These are phyloP conservation scores for Gynandropsis gynandra DNA, from an alignment of 345 rosid species.

Conservation along the genomic window DNA sequence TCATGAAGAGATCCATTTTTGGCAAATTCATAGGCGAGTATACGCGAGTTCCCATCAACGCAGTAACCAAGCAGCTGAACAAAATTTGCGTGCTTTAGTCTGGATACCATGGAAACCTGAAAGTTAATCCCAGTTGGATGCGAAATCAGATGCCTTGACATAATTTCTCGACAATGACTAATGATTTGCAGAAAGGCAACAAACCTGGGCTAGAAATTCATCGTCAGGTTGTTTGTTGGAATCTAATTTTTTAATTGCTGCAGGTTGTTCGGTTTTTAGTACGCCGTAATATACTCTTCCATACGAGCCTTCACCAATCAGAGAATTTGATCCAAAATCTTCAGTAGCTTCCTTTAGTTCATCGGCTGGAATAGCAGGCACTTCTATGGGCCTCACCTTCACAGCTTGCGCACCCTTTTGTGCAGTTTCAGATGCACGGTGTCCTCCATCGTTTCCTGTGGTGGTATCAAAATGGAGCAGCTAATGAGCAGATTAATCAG, in stretches of 20 bases:
- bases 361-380: slow-evolving; percentile 42
- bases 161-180: neutral
- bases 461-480: neutral
- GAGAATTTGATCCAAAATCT: slow-evolving; percentile 42
- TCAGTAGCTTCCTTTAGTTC: slow-evolving; percentile 59
- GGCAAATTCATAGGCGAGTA: slow-evolving; percentile 78
- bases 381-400: slow-evolving; percentile 68
- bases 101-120: slow-evolving; percentile 75
- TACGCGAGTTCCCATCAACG: slow-evolving; percentile 58
- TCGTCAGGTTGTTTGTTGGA: slow-evolving; percentile 58
- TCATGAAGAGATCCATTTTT: slow-evolving; percentile 83
- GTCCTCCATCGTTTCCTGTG: slow-evolving; percentile 43
- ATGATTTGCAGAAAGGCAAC: neutral
- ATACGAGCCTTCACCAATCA: slow-evolving; percentile 78
- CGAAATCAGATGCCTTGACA: slow-evolving; percentile 6
- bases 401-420: slow-evolving; percentile 46
- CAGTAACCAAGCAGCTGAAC: slow-evolving; percentile 69
- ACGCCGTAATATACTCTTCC: slow-evolving; percentile 63
- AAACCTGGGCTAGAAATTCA: slow-evolving; percentile 45
- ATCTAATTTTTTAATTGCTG: slow-evolving; percentile 65
- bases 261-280: slow-evolving; percentile 38
- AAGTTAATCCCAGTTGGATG: neutral
- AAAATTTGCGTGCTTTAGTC: slow-evolving; percentile 61
- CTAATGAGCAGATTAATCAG: slow-evolving; percentile 1
- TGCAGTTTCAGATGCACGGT: slow-evolving; percentile 42